Conservation (phyloP, 352 stramenopile genomes). For the Pythium coloratum region DNA sequence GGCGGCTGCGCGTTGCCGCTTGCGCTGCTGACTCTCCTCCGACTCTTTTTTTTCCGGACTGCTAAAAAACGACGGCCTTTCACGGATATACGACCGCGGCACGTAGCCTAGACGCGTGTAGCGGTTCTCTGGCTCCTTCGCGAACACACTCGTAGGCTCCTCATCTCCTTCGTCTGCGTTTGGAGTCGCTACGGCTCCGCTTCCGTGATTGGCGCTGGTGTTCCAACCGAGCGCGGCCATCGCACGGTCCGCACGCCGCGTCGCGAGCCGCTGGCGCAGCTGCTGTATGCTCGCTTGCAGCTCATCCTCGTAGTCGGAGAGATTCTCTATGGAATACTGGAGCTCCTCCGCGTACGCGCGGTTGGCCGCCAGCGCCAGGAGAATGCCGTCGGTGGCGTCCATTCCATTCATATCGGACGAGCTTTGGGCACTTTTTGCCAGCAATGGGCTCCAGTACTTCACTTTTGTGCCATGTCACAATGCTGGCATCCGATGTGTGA, state of each 20-base stretch:
- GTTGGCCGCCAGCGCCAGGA: slow-evolving; percentile 33
- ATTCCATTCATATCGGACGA: slow-evolving; percentile 9
- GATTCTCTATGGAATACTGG: slow-evolving; percentile 29
- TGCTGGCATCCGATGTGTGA: neutral
- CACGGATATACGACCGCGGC: slow-evolving; percentile 60
- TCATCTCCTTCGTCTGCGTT: neutral
- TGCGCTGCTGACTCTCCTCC: neutral
- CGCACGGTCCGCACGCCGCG: slow-evolving; percentile 49
- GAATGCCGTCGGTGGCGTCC: slow-evolving; percentile 1
- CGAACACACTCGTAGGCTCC: slow-evolving; percentile 27
- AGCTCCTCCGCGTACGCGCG: slow-evolving; percentile 45
- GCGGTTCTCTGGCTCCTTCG: slow-evolving; percentile 27
- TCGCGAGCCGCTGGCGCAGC: slow-evolving; percentile 51
- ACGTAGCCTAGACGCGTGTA: slow-evolving; percentile 38
- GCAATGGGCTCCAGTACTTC: neutral
- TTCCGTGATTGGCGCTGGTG: neutral
- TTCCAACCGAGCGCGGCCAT: slow-evolving; percentile 36
- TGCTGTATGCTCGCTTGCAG: slow-evolving; percentile 39
- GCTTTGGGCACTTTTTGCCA: neutral
- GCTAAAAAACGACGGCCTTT: slow-evolving; percentile 59
- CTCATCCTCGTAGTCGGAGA: slow-evolving; percentile 41
- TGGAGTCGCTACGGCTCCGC: neutral
- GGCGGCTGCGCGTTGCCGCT: slow-evolving; percentile 9
- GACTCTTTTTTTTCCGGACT: slow-evolving; percentile 30
- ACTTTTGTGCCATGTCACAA: slow-evolving; percentile 13